A percentile compares a stretch with the other conserved stretches of the same genome.
Conservation (phyloP, 208 protist species). For the Leishmania aethiopica region DNA sequence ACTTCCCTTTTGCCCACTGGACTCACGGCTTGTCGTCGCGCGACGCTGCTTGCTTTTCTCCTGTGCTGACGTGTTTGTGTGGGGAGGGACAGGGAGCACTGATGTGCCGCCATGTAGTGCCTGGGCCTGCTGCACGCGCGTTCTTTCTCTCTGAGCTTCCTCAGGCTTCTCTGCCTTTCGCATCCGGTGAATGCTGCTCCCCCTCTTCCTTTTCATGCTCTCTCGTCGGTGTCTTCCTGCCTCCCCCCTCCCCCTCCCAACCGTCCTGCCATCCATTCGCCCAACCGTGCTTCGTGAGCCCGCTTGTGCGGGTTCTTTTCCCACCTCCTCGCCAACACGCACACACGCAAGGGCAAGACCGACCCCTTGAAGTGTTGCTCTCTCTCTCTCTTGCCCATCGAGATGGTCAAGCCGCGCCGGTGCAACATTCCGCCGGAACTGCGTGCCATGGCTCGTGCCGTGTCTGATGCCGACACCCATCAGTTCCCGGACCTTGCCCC, state of each 20-base stretch:
- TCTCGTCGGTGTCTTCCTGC: background rate
- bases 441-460: conserved; percentile 63
- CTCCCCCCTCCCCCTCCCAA: background rate
- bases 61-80: background rate
- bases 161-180: background rate
- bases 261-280: background rate
- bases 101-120: background rate
- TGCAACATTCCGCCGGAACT: conserved; percentile 63
- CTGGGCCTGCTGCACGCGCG: background rate
- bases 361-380: background rate
- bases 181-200: background rate
- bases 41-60: background rate
- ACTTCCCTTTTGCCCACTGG: background rate
- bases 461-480: conserved; percentile 51
- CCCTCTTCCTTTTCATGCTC: background rate
- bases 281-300: background rate
- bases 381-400: background rate
- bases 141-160: background rate
- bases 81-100: background rate
- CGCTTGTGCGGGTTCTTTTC: background rate
- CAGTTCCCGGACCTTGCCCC: conserved; percentile 69
- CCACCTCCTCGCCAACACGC: background rate
- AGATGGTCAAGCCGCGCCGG: conserved; percentile 25
- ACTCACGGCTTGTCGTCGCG: background rate
- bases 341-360: background rate